Evolutionary conservation across 148 eudicot species (phyloP), one percentile per base, ranked within the genome.

Genomic region (Nyssa sinensis): DNA sequence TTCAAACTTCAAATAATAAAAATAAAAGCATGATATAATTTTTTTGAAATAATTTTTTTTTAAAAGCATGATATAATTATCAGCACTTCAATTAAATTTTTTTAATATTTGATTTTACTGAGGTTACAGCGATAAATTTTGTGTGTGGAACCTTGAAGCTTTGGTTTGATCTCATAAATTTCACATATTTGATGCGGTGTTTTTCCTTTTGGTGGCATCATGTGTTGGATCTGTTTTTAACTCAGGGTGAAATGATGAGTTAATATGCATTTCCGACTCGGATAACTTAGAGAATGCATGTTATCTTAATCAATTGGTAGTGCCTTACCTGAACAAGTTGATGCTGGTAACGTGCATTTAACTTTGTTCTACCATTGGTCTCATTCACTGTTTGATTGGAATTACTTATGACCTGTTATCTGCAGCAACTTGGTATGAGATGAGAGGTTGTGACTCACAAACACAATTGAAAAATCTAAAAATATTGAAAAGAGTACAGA

Each of bases 371-470:
- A 70, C 21, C n/a, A 19, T 24, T 35, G 17, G 55, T 51, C 16
- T 32, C 62, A 51, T 53, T 32, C 62, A 53, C 23, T 69, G 35
- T 49, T 47, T 28, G 19, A 30, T 29, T 58, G 72, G 35, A 28
- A 35, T 51, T 69, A n/a, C 57, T 14, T 12, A 49, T 27, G 13
- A 5, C 72, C 37, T 69, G 72, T 60, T 69, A 28, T 69, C 4
- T 11, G 57, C 21, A 13, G 21, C 57, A 49, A 49, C 57, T 49
- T 49, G 13, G 16, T 49, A 49, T 49, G 17, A 13, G 57, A 49
- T 49, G 57, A 49, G 21, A 49, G 21, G 21, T 19, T 49, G 9
- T 9, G 57, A 17, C 14, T 3, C 57, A 49, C 12, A 49, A 17
- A 49, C 57, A 49, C 16, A 14, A 12, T 14, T 49, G 57, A 13